Conservation (phyloP, 2,329 filamentous ascomycete genomes). For the Aspergillus texensis region DNA sequence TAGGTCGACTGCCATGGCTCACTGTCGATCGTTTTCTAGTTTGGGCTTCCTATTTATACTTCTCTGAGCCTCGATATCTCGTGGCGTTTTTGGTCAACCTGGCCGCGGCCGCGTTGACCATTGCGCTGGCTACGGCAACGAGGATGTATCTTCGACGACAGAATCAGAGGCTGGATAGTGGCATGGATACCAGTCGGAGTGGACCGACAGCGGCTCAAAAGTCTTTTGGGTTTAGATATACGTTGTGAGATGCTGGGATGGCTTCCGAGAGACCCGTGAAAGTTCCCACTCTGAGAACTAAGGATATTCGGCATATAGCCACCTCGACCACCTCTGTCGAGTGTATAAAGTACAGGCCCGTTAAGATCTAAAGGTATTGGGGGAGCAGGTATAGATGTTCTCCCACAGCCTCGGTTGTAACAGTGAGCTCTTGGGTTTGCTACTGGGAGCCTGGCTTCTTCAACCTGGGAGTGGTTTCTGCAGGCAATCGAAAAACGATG, state of each 20-base stretch:
- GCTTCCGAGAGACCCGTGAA: too few relatives aligned
- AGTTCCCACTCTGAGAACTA: too few relatives aligned
- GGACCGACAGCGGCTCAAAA: not conserved
- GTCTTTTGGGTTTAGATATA: not conserved
- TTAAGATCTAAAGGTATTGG: too few relatives aligned
- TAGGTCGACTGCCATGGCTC: not conserved
- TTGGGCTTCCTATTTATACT: not conserved
- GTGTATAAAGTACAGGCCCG: too few relatives aligned
- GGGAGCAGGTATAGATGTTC: too few relatives aligned
- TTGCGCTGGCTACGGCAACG: not conserved
- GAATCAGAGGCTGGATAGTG: not conserved
- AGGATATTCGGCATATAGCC: too few relatives aligned
- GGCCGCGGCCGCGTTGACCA: not conserved
- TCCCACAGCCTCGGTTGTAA: too few relatives aligned
- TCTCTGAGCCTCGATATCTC: not conserved
- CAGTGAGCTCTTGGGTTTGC: too few relatives aligned
- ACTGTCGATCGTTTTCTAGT: not conserved
- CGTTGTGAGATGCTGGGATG: not conserved
- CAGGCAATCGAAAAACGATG: too few relatives aligned
- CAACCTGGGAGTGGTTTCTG: too few relatives aligned
- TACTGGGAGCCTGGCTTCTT: too few relatives aligned
- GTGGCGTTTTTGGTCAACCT: not conserved
- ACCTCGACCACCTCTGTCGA: too few relatives aligned
- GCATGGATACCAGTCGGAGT: not conserved
- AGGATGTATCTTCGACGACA: not conserved